phyloP scores from a whole-genome alignment of 805 yeast genomes.

The Blastobotrys chiropterorum region DNA sequence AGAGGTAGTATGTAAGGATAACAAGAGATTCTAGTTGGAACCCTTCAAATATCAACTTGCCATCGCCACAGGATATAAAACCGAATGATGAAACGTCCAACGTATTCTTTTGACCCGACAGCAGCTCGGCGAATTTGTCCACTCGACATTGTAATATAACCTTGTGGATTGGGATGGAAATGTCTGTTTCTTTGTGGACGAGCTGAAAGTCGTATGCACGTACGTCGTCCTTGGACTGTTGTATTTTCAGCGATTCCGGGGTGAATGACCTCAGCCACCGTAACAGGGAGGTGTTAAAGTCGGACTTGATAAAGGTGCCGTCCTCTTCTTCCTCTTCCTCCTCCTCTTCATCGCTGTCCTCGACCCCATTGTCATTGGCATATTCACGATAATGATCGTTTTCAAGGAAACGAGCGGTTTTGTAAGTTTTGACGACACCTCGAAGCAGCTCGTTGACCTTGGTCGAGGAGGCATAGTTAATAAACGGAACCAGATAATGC shows the following conservation, averaged over 20 bases:
- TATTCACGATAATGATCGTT: background rate
- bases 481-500: slow-evolving; percentile 46
- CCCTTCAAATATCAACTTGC: slow-evolving; percentile 17
- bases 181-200: background rate
- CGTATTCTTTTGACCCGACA: background rate
- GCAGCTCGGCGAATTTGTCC: background rate
- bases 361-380: background rate
- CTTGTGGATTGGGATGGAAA: background rate
- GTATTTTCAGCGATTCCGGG: background rate
- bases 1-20: slow-evolving; percentile 23
- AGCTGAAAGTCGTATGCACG: background rate
- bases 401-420: background rate
- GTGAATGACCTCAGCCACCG: background rate
- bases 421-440: background rate
- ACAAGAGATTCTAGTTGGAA: slow-evolving; percentile 18
- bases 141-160: background rate
- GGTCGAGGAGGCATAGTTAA: slow-evolving; percentile 7
- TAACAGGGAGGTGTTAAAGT: background rate
- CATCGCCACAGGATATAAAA: background rate
- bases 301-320: slow-evolving; percentile 1
- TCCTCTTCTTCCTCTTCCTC: slow-evolving; percentile 6
- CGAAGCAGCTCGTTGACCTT: slow-evolving; percentile 3
- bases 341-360: slow-evolving; percentile 4
- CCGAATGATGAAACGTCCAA: background rate
- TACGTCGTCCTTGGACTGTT: background rate